Evolutionary conservation across 1,284 basidiomycete genomes (phyloP).

Genomic region (Veloboletus limbatus): DNA sequence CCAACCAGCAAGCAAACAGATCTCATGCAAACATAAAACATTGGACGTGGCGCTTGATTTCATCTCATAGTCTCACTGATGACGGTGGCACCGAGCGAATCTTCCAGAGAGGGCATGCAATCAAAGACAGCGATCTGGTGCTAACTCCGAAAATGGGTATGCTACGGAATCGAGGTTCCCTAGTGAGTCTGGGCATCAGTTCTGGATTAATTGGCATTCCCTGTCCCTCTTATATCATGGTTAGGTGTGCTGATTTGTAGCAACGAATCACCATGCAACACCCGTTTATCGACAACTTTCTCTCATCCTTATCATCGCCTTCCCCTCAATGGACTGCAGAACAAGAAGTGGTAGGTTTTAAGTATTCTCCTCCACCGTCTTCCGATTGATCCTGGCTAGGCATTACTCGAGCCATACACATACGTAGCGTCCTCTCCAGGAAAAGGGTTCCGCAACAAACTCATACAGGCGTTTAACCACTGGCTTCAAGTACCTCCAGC

Average conservation of each 20-base stretch:
- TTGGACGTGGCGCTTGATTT: constrained; percentile 9
- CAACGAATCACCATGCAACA: constrained; percentile 18
- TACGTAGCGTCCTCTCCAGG: constrained; percentile 87
- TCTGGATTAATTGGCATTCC: constrained; percentile 5
- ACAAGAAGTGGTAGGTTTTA: constrained; percentile 22
- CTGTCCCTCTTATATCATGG: constrained; percentile 11
- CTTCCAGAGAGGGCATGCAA: constrained; percentile 1
- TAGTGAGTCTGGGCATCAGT: constrained; percentile 1
- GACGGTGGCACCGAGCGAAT: constrained; percentile 5
- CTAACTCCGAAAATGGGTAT: constrained; percentile 5
- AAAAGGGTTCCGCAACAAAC: constrained; percentile 88
- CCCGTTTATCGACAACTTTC: constrained; percentile 25
- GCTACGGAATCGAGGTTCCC: not conserved
- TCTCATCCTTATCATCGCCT: constrained; percentile 18
- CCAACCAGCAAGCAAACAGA: not conserved
- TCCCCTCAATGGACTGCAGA: constrained; percentile 10
- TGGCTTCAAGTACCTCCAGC: constrained; percentile 84
- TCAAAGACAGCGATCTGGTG: constrained; percentile 4
- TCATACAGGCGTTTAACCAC: constrained; percentile 90
- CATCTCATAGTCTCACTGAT: constrained; percentile 8
- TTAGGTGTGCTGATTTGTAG: not conserved
- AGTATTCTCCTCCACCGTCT: not conserved
- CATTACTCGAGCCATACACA: constrained; percentile 84
- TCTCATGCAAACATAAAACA: not conserved
- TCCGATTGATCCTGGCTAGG: constrained; percentile 23